A percentile compares a stretch with the other conserved stretches of the same genome.
Evolutionary conservation across 2,329 filamentous ascomycete species (phyloP).

Genomic region (Xylaria sp.): DNA sequence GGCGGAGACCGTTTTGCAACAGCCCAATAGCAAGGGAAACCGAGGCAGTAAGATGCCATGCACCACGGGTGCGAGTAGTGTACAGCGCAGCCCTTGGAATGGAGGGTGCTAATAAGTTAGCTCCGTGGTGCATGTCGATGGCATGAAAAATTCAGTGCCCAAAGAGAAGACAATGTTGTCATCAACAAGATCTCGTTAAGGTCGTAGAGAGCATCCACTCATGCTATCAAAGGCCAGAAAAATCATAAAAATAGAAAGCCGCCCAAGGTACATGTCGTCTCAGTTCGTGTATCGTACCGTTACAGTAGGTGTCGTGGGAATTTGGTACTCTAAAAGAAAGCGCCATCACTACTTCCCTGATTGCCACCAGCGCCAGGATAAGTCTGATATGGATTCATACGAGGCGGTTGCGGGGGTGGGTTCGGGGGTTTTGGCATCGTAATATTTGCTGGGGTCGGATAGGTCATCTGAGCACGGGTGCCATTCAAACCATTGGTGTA

Average conservation of each 20-base stretch:
- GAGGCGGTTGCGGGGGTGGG: slow-evolving; percentile 48
- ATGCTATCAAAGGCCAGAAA: slow-evolving; percentile 46
- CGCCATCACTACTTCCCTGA: slow-evolving; percentile 36
- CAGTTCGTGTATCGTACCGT: slow-evolving; percentile 49
- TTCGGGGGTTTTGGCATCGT: slow-evolving; percentile 45
- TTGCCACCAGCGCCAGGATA: slow-evolving; percentile 45
- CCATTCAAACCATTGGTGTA: slow-evolving; percentile 51
- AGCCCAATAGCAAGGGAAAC: slow-evolving; percentile 35
- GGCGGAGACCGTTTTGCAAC: slow-evolving; percentile 33
- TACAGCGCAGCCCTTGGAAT: slow-evolving; percentile 48
- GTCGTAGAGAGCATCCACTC: slow-evolving; percentile 50
- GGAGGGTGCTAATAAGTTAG: slow-evolving; percentile 40
- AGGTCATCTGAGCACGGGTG: slow-evolving; percentile 51
- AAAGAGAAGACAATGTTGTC: slow-evolving; percentile 40
- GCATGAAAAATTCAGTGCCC: slow-evolving; percentile 38
- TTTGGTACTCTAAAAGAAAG: slow-evolving; percentile 48
- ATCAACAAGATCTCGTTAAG: slow-evolving; percentile 45
- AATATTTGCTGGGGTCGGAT: slow-evolving; percentile 50
- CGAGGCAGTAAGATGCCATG: slow-evolving; percentile 37
- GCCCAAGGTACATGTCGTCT: slow-evolving; percentile 43
- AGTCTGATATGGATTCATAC: slow-evolving; percentile 45
- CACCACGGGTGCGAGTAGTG: slow-evolving; percentile 48
- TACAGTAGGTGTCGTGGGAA: slow-evolving; percentile 42
- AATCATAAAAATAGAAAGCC: slow-evolving; percentile 42
- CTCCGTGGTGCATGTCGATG: slow-evolving; percentile 39